phyloP scores from a whole-genome alignment of 2,329 filamentous ascomycete species.

The Rugonectria rugulosa region DNA sequence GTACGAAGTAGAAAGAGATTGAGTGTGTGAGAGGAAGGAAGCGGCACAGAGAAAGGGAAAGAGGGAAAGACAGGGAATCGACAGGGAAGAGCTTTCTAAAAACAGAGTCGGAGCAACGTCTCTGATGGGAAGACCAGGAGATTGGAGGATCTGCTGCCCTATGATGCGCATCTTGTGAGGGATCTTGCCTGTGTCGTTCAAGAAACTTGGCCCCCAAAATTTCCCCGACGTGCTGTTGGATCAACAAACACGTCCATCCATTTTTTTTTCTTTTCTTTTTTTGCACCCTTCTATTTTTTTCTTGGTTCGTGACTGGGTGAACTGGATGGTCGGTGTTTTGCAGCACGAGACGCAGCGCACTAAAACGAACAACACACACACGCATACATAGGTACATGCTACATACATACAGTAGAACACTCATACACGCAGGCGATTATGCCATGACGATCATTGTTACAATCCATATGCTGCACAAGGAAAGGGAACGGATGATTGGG shows the following conservation, averaged over 20 bases:
- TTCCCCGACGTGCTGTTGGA: background rate
- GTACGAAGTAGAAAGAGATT: too few species aligned
- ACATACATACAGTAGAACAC: too few species aligned
- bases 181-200: conserved; percentile 22
- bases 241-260: too few species aligned
- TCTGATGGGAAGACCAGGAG: conserved; percentile 19
- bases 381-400: too few species aligned
- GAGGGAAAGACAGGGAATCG: conserved; percentile 4
- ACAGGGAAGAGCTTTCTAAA: conserved; percentile 29
- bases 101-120: conserved; percentile 30
- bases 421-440: background rate
- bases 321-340: background rate
- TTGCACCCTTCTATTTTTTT: conserved; percentile 1
- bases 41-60: background rate
- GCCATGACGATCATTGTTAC: background rate
- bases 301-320: background rate
- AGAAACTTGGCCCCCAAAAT: conserved; percentile 1
- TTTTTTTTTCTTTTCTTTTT: too few species aligned
- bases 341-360: too few species aligned
- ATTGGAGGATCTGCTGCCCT: conserved; percentile 38
- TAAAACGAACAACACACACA: too few species aligned
- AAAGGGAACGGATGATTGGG: background rate
- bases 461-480: conserved; percentile 6
- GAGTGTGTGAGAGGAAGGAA: too few species aligned
- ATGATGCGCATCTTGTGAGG: conserved; percentile 24